Evolutionary conservation across 108 stramenopile species (phyloP), one percentile per base, ranked within the genome.

Genomic region (Cyclotella kingstonii): DNA sequence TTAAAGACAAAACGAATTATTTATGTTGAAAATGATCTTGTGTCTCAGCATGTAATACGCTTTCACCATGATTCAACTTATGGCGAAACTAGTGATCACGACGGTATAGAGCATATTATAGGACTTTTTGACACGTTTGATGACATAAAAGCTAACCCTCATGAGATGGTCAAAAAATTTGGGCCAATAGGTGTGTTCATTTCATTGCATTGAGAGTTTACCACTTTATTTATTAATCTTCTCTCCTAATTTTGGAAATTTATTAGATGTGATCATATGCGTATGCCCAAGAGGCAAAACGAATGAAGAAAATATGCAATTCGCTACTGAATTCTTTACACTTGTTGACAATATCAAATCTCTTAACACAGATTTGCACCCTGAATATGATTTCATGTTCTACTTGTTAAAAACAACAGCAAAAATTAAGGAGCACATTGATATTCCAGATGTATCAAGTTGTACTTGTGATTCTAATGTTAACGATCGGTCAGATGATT

Each of bases 21-120:
- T 40, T 78, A 79, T 52, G 80, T 81, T 5, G 83, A 84, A 69
- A 36, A 59, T 43, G 80, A 84, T 54, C 52, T 31, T 14, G 70
- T 84, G 25, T 58, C 75, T 21, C 78, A 64, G 34, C 68, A 72
- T 47, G 83, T 81, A 1, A 68, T 63, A 34, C 44, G 70, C n/a
- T 50, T 43, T 2, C 70, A 68, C 50, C 80, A 84, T 57, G 74
- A 72, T 39, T 62, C 41, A 5, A 17, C 9, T 12, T 78, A 73
- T 26, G 60, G 63, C 15, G 61, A 54, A 11, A 53, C 53, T 0
- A 29, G 49, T 9, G 50, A 30, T 10, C 29, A 68, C 35, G 67
- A 66, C 27, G 73, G 47, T 9, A 82, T 78, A 25, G 38, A 65
- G 38, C 78, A 78, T 43, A 44, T 79, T 15, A 57, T 66, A 48